Base-by-base conservation (phyloP, 2,329 filamentous ascomycete genomes). In the Metarhizium guizhouense region DNA sequence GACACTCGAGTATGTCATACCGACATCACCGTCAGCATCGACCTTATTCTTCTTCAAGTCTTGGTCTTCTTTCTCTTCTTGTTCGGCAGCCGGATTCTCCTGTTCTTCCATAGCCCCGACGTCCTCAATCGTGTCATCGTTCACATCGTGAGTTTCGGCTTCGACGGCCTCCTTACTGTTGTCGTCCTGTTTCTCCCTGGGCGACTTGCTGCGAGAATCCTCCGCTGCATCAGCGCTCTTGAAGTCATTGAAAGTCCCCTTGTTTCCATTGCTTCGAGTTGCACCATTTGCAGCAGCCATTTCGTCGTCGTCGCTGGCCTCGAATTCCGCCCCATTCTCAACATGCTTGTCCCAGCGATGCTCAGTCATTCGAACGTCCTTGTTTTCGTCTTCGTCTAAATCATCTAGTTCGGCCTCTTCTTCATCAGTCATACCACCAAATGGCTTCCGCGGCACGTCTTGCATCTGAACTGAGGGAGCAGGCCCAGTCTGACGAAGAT, bases 381-480 rank as follows among this genome's bases (percentile, higher is more conserved):
- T 87, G 68, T 94, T 91, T 62, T 89, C 82, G 60, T 96, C 92
- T 54, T 90, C 89, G 60, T 97, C 92, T 1, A 89, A 68, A 59
- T 86, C 83, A 57, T 86, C 81, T 6, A 85, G 70, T 61, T 84
- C 81, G 11, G 80, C 83, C 49, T 86, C 84, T 61, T 86, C 84
- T 57, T 87, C 84, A 52, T 86, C 83, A 0, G 83, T 80, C 72
- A 84, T 82, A 34, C 82, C 80, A 36, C 77, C 79, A 38, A 86
- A 74, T 1, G 82, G 80, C 54, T 81, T 79, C 18, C 83, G 79
- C 3, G 84, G 84, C 6, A 86, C 78, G 61, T 95, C 88, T 60
- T 90, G 87, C 83, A 96, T 88, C 71, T 96, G 91, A 20, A 96
- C 90, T 20, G 91, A 96, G 1, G 94, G 94, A 0, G 86, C 90